These are phyloP conservation scores for Plantago coronopus DNA, from an alignment of 305 asterid genomes.

Conservation along the genomic window DNA sequence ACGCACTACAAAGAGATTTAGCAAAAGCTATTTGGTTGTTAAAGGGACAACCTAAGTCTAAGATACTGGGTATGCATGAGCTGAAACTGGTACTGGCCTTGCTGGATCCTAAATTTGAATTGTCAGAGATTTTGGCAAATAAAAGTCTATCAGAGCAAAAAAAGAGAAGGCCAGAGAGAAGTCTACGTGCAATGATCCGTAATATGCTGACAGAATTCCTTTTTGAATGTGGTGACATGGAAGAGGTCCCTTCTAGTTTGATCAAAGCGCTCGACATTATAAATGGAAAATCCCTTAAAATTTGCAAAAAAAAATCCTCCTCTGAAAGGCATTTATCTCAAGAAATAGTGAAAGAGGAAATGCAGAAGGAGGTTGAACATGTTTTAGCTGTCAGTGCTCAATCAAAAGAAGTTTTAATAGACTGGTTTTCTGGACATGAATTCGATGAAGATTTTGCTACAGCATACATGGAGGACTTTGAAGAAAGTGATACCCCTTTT, in stretches of 20 bases:
- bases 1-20: constrained; percentile 63
- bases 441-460: constrained; percentile 59
- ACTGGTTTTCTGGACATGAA: constrained; percentile 42
- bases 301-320: constrained; percentile 15
- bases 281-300: constrained; percentile 31
- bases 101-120: constrained; percentile 36
- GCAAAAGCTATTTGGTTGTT: constrained; percentile 53
- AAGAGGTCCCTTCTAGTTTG: constrained; percentile 48
- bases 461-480: constrained; percentile 58
- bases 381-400: constrained; percentile 67
- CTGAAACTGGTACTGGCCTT: constrained; percentile 43
- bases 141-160: too few relatives aligned
- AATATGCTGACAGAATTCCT: constrained; percentile 65
- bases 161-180: constrained; percentile 5
- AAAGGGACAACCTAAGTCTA: constrained; percentile 19
- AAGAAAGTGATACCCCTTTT: constrained; percentile 30
- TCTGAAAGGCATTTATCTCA: constrained; percentile 15
- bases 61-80: constrained; percentile 36
- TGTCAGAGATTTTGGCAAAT: too few relatives aligned
- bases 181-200: constrained; percentile 39
- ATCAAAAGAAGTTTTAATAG: constrained; percentile 62
- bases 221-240: constrained; percentile 75
- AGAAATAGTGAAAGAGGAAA: constrained; percentile 32
- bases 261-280: constrained; percentile 46
- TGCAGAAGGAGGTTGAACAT: constrained; percentile 57